Percentiles rank a stretch among this genome's conserved stretches.
Evolutionary conservation across 176 grass and related monocot genomes (phyloP).

Genomic region (Musa troglodytarum): DNA sequence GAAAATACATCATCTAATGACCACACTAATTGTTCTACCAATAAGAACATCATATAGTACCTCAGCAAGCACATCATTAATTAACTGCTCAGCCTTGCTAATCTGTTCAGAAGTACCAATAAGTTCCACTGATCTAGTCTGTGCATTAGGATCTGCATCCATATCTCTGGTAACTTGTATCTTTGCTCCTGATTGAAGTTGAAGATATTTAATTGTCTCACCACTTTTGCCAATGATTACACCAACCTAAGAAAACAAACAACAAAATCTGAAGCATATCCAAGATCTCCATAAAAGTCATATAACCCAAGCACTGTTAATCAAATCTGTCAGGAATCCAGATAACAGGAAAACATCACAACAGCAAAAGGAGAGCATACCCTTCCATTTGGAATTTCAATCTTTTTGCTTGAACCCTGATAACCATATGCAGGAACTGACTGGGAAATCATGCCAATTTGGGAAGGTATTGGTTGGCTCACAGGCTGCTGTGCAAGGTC

Average conservation of each 20-base stretch:
- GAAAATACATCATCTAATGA: neutral
- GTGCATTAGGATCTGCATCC: constrained; percentile 66
- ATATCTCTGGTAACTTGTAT: constrained; percentile 90
- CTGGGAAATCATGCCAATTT: constrained; percentile 23
- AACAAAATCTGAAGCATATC: neutral
- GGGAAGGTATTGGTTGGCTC: constrained; percentile 47
- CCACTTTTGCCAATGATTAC: constrained; percentile 93
- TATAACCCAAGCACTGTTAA: neutral
- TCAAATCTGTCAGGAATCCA: neutral
- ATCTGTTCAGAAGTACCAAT: constrained; percentile 82
- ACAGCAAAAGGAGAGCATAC: constrained; percentile 20
- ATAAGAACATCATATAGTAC: constrained; percentile 19
- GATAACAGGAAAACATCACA: neutral
- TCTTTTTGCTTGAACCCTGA: constrained; percentile 70
- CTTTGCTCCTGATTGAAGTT: constrained; percentile 85
- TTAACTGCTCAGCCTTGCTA: constrained; percentile 75
- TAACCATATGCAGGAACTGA: constrained; percentile 54
- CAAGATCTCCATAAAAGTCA: neutral
- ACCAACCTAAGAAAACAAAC: constrained; percentile 45
- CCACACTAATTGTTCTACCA: neutral
- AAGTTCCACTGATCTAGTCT: constrained; percentile 65
- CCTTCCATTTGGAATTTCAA: constrained; percentile 87
- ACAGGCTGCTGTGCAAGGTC: constrained; percentile 43
- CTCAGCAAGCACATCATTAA: constrained; percentile 77
- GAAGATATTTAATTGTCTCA: constrained; percentile 80